phyloP scores from a whole-genome alignment of 2,329 filamentous ascomycete species.

The Sphaerulina populicola region DNA sequence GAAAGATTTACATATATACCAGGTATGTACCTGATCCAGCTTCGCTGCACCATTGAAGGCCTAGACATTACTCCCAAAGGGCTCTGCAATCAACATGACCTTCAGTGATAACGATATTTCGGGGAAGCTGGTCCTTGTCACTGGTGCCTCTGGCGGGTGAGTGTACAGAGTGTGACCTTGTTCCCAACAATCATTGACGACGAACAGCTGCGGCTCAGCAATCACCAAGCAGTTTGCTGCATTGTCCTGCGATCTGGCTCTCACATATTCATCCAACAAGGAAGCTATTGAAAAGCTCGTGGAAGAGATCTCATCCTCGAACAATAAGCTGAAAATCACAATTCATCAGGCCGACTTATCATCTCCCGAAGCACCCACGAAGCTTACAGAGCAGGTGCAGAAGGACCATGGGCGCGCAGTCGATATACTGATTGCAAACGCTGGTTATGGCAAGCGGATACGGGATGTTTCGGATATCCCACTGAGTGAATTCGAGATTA shows the following conservation, averaged over 20 bases:
- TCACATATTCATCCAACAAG: slow-evolving; percentile 50
- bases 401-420: slow-evolving; percentile 47
- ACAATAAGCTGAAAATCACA: slow-evolving; percentile 38
- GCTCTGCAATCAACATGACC: slow-evolving; percentile 6
- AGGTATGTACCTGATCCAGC: too few relatives aligned
- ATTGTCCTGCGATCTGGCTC: slow-evolving; percentile 47
- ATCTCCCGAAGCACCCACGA: slow-evolving; percentile 45
- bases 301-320: slow-evolving; percentile 10
- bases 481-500: slow-evolving; percentile 57
- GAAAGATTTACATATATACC: not conserved
- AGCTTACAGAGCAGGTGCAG: slow-evolving; percentile 49
- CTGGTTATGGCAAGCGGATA: slow-evolving; percentile 57
- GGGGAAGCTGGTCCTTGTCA: slow-evolving; percentile 50
- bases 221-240: slow-evolving; percentile 48
- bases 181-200: not conserved
- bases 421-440: slow-evolving; percentile 59
- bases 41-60: not conserved
- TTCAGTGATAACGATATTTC: slow-evolving; percentile 34
- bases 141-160: slow-evolving; percentile 48
- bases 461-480: slow-evolving; percentile 47
- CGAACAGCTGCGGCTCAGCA: slow-evolving; percentile 48
- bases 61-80: not conserved
- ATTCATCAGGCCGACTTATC: slow-evolving; percentile 53
- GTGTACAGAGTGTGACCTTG: not conserved
- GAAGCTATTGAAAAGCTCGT: slow-evolving; percentile 42